Percentiles rank a stretch among this genome's conserved stretches.
These are phyloP conservation scores for Solanum clarkiae DNA, from an alignment of 257 asterid genomes.

Conservation along the genomic window DNA sequence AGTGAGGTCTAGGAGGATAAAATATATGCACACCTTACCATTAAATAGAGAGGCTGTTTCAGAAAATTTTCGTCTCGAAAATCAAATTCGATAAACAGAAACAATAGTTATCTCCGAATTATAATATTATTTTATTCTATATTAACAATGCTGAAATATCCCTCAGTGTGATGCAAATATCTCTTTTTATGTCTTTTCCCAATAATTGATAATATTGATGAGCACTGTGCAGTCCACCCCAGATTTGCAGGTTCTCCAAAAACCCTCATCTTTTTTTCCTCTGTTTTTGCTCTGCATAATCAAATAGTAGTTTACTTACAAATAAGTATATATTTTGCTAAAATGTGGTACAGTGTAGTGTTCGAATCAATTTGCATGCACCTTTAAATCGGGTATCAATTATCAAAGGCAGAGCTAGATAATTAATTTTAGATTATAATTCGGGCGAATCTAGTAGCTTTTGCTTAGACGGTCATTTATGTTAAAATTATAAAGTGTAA, in stretches of 20 bases:
- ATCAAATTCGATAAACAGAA: too few species aligned
- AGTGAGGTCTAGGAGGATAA: too few species aligned
- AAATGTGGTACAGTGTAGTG: neutral
- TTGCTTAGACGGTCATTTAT: too few species aligned
- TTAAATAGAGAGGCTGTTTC: accelerated
- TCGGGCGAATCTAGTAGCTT: too few species aligned
- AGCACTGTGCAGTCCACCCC: neutral
- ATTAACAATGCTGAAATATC: too few species aligned
- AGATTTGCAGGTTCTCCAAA: neutral
- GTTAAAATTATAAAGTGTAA: too few species aligned
- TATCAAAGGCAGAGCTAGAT: too few species aligned
- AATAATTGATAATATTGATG: neutral
- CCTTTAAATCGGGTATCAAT: neutral
- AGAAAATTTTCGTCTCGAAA: too few species aligned
- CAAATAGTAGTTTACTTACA: neutral
- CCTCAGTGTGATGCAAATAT: neutral
- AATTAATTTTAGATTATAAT: too few species aligned
- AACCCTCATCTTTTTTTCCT: neutral
- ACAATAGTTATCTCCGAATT: too few species aligned
- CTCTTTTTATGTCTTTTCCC: neutral
- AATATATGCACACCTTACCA: too few species aligned
- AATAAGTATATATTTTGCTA: neutral
- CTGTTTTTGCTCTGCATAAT: neutral
- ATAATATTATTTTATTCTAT: too few species aligned
- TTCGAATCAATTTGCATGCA: neutral